Conservation (phyloP, 2,329 filamentous ascomycete genomes). For the Botrytis deweyae region DNA sequence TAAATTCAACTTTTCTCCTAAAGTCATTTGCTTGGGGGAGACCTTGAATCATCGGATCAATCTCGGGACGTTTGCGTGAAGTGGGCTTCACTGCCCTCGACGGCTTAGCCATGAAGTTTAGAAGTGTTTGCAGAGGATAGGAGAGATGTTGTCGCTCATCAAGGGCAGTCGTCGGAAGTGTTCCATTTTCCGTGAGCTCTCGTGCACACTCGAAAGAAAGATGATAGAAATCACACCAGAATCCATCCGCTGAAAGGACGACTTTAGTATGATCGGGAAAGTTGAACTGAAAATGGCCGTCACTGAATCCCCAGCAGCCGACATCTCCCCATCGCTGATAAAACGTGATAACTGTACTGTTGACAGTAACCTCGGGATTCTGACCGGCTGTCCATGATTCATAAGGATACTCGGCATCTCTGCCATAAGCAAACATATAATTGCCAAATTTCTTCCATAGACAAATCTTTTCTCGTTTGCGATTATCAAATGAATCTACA, state of each 20-base stretch:
- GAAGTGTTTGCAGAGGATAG: constrained; percentile 69
- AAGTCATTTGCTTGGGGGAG: constrained; percentile 73
- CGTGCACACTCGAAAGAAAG: constrained; percentile 69
- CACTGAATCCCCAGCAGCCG: constrained; percentile 77
- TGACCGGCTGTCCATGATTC: constrained; percentile 46
- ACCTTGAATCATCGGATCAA: constrained; percentile 58
- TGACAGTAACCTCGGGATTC: constrained; percentile 5
- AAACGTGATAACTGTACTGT: constrained; percentile 66
- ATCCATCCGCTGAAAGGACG: constrained; percentile 71
- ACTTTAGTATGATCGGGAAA: constrained; percentile 88
- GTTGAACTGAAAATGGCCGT: constrained; percentile 81
- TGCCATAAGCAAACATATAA: constrained; percentile 72
- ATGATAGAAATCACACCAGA: constrained; percentile 75
- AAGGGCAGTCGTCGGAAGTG: constrained; percentile 68
- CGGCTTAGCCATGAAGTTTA: constrained; percentile 59
- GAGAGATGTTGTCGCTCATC: constrained; percentile 70
- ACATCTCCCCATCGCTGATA: constrained; percentile 81
- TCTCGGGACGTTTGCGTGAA: constrained; percentile 57
- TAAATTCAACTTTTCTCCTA: constrained; percentile 71
- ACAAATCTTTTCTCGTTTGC: constrained; percentile 64
- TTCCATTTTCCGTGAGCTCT: constrained; percentile 61
- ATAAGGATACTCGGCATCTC: constrained; percentile 60
- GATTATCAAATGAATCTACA: constrained; percentile 63
- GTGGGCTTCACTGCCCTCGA: constrained; percentile 50
- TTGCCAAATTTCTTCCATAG: constrained; percentile 74